These are phyloP conservation scores for Daldinia sp. DNA, from an alignment of 2,329 filamentous ascomycete species.

Conservation along the genomic window DNA sequence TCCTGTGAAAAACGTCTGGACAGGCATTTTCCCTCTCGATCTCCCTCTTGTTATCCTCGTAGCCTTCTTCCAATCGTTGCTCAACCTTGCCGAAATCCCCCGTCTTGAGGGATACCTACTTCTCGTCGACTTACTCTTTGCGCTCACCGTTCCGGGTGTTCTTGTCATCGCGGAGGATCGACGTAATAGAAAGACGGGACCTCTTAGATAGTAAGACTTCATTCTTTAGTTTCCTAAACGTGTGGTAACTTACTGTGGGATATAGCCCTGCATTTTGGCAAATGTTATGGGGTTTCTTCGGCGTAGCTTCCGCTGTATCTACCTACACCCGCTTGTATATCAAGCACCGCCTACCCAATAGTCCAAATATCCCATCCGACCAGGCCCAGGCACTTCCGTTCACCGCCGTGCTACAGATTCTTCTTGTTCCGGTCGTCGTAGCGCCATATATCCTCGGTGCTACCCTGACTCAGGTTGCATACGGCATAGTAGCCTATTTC, in stretches of 20 bases:
- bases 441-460: conserved; percentile 18
- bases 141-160: conserved; percentile 26
- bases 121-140: conserved; percentile 24
- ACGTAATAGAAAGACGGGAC: conserved; percentile 18
- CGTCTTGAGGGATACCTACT: conserved; percentile 22
- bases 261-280: conserved; percentile 27
- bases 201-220: conserved; percentile 28
- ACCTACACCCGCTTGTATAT: conserved; percentile 25
- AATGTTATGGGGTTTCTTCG: conserved; percentile 30
- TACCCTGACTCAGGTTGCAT: conserved; percentile 16
- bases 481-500: conserved; percentile 21
- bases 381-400: conserved; percentile 32
- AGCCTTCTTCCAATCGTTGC: conserved; percentile 19
- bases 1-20: conserved; percentile 24
- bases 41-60: conserved; percentile 17
- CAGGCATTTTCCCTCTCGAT: conserved; percentile 29
- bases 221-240: background rate
- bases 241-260: background rate
- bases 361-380: conserved; percentile 19
- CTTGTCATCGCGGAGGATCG: conserved; percentile 25
- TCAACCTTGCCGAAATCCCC: conserved; percentile 10
- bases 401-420: conserved; percentile 19
- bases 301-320: conserved; percentile 23
- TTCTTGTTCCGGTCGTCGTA: conserved; percentile 10
- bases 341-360: conserved; percentile 11